Evolutionary conservation across 2,329 filamentous ascomycete species (phyloP).

Genomic region (Neonectria hederae): DNA sequence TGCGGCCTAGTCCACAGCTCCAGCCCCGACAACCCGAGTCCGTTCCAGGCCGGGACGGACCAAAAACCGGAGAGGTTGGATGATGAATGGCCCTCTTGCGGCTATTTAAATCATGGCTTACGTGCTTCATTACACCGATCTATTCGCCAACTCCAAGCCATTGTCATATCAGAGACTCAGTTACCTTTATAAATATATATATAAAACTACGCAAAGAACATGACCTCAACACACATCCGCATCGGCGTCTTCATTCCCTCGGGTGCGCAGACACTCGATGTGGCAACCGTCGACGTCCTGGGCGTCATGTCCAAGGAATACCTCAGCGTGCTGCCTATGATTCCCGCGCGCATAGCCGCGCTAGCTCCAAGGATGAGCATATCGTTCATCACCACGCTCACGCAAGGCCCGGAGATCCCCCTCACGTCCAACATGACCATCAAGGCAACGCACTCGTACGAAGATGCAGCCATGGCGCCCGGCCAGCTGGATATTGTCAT

Average conservation of each 20-base stretch:
- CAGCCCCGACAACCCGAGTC: background rate
- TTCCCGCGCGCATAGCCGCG: conserved; percentile 50
- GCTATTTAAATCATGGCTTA: background rate
- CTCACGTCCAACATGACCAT: conserved; percentile 54
- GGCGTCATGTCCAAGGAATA: conserved; percentile 58
- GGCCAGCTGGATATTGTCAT: conserved; percentile 62
- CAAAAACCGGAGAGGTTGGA: background rate
- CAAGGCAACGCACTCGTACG: conserved; percentile 54
- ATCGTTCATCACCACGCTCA: conserved; percentile 56
- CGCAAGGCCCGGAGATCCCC: conserved; percentile 48
- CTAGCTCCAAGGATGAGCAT: conserved; percentile 56
- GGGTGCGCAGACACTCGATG: conserved; percentile 59
- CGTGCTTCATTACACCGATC: background rate
- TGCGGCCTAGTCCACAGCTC: background rate
- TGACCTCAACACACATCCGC: conserved; percentile 44
- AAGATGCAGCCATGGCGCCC: conserved; percentile 57
- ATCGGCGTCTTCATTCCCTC: conserved; percentile 62
- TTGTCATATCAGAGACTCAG: background rate
- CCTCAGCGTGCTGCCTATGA: conserved; percentile 43
- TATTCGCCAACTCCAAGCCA: background rate
- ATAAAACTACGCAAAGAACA: too few relatives aligned
- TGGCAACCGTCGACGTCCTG: conserved; percentile 61
- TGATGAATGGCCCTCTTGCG: background rate
- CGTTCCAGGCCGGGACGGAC: conserved; percentile 20
- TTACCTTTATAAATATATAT: background rate